These are phyloP conservation scores for Brassica juncea DNA, from an alignment of 345 rosid genomes.

Conservation along the genomic window DNA sequence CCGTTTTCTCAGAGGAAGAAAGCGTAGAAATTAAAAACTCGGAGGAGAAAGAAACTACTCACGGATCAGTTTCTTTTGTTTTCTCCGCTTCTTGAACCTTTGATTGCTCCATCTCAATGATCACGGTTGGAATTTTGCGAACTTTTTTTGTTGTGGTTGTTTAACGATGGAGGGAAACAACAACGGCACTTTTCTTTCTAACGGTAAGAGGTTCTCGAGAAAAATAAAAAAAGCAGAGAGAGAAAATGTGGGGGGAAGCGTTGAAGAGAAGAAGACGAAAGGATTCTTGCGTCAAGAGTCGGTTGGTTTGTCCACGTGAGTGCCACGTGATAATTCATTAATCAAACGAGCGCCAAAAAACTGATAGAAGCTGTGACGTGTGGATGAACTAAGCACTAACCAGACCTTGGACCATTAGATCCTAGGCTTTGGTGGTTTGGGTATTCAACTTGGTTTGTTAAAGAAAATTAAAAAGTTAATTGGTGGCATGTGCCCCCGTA, in stretches of 20 bases:
- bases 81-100: background rate
- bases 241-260: background rate
- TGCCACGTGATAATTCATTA: background rate
- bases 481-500: too few relatives aligned
- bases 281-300: background rate
- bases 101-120: background rate
- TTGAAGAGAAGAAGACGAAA: background rate
- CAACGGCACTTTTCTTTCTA: background rate
- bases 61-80: background rate
- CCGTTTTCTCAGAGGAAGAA: background rate
- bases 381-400: too few relatives aligned
- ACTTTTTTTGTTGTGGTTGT: too few relatives aligned
- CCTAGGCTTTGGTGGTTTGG: too few relatives aligned
- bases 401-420: too few relatives aligned
- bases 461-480: too few relatives aligned
- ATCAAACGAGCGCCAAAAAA: background rate
- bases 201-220: background rate
- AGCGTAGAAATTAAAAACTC: background rate
- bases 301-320: background rate
- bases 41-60: background rate
- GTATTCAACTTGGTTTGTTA: too few relatives aligned
- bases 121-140: background rate
- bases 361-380: background rate
- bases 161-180: background rate
- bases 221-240: background rate